Evolutionary conservation across 2,329 filamentous ascomycete species (phyloP).

Genomic region (Fusarium devonianum): DNA sequence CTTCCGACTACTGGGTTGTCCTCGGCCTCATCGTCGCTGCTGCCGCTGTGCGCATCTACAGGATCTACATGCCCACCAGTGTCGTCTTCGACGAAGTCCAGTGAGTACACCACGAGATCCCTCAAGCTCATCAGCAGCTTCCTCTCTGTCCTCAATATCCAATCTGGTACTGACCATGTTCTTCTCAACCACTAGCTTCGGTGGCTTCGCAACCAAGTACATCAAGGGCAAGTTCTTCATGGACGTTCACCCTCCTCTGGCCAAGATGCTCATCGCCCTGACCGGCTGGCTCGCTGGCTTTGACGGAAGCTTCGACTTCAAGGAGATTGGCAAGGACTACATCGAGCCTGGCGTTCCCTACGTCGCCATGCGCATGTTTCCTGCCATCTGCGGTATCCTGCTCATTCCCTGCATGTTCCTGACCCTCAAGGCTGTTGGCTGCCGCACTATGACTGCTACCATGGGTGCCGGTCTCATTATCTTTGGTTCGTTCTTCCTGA

Average conservation of each 20-base stretch:
- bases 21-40: constrained; percentile 76
- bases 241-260: constrained; percentile 98
- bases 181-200: constrained; percentile 71
- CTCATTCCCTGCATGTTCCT: constrained; percentile 93
- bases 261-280: constrained; percentile 94
- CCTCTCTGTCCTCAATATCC: too few species aligned
- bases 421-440: constrained; percentile 89
- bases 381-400: constrained; percentile 86
- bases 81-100: constrained; percentile 99
- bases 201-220: constrained; percentile 97
- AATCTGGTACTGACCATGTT: too few species aligned
- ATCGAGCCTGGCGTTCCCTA: constrained; percentile 94
- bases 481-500: constrained; percentile 73
- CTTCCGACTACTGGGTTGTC: constrained; percentile 83
- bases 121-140: constrained; percentile 4
- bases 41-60: constrained; percentile 83
- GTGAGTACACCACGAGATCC: constrained; percentile 62
- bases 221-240: constrained; percentile 99
- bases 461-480: constrained; percentile 88
- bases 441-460: constrained; percentile 82
- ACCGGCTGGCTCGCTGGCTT: constrained; percentile 96
- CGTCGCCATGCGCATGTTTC: constrained; percentile 94
- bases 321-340: constrained; percentile 99
- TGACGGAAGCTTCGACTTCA: constrained; percentile 96
- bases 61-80: constrained; percentile 94